Base-by-base conservation (phyloP, 2,329 filamentous ascomycete genomes). In the Mycosphaerelloides madeirae region DNA sequence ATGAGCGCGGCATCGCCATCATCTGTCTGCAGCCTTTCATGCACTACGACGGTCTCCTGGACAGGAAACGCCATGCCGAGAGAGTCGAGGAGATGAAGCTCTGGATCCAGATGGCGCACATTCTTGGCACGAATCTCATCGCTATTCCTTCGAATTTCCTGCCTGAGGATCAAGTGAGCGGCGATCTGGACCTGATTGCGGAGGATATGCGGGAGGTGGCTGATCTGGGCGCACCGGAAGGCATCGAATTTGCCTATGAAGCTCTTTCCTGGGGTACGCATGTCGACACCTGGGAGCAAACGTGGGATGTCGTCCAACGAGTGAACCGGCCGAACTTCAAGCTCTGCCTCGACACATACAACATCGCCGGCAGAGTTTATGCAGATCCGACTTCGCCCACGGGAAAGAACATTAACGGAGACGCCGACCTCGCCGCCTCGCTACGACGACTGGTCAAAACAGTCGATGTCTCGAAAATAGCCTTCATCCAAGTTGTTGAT, bases 401-500 rank as follows among this genome's bases (percentile, higher is more conserved):
- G 0, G 78, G 83, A 3, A 73, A 72, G 52, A 77, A 69, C 0
- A 52, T 65, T 0, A 70, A 78, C 48, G 82, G 78, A 6, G 78
- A 84, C 2, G 65, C 68, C 4, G 75, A 72, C 0, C 71, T 85
- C 1, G 61, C 65, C 6, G 67, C 68, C 1, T 83, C 81, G 0
- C 64, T 87, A 33, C 62, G 69, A 25, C 68, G 74, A 3, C 66
- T 88, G 5, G 64, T 80, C 0, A 53, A 68, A 1, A 68, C 67
- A 0, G 67, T 88, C 6, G 78, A 87, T 48, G 70, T 78, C 2
- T 63, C 68, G 32, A 87, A 84, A 61, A 72, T 91, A 0, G 87
- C 88, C 56, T 87, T 85, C 56, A 72, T 91, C 1, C 87, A 91
- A 60, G 74, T 90, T 6, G 85, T 85, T 4, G 85, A 91, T 57